Evolutionary conservation across 2,329 filamentous ascomycete species (phyloP), one percentile per base, ranked within the genome.

Genomic region (Venturia asperata): DNA sequence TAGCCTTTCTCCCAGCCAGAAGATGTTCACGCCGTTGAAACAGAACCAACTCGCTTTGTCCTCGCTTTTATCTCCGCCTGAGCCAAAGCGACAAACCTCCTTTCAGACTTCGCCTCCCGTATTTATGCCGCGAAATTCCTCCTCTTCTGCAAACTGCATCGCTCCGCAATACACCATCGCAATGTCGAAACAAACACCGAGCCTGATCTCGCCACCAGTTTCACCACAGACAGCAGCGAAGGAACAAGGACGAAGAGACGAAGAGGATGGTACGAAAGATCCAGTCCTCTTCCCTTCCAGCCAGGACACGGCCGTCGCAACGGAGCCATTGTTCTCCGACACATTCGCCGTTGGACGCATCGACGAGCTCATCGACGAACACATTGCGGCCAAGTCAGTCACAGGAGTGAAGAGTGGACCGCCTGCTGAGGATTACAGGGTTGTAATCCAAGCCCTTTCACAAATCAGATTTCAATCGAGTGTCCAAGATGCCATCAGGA

Each of bases 41-140:
- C 24, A 27, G 27, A 27, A 27, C 15, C 39, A 43, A 43, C 24
- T 47, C 24, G 19, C 45, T 34, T 19, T 65, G 37, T 15, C 24
- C 66, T 76, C 75, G 19, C 73, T 77, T 60, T 74, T 77, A 67
- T 77, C 75, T 17, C 75, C 75, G 10, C 75, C 75, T 21, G 75
- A 77, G 69, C 73, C 75, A 71, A 75, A 76, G 70, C 73, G 72
- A 42, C 34, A 34, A 30, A 74, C 75, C 66, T 74, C 73, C n/a
- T 77, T 76, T 71, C 72, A 72, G 68, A 74, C 72, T 6, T 71
- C 74, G 68, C 71, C 68, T 66, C 67, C 67, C 24, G 68, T 69
- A 34, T 64, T 69, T 49, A 70, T 69, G 45, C 55, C 69, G 15
- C 69, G 68, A 58, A 71, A 71, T 19, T 68, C 70, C 41, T 71